Conservation (phyloP, 176 grass and related monocot species). For the Areca catechu region DNA sequence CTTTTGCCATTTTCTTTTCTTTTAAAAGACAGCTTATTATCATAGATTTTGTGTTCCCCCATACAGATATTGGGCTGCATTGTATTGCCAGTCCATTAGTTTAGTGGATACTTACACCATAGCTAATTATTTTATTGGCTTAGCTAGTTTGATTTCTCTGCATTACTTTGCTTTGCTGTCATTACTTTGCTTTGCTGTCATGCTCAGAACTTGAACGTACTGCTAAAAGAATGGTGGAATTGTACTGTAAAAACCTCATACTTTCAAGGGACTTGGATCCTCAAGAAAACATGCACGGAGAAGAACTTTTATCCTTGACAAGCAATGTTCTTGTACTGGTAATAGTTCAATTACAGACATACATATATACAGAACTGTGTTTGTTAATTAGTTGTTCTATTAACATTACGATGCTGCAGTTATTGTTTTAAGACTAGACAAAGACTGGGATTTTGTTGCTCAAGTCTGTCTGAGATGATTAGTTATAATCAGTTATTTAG, state of each 20-base stretch:
- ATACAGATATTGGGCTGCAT: no score
- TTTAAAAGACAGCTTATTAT: no score
- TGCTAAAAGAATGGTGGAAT: constrained; percentile 59
- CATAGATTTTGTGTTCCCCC: no score
- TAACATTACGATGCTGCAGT: no score
- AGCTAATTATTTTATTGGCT: no score
- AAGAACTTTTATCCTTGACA: constrained; percentile 85
- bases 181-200: constrained; percentile 18
- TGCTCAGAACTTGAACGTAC: constrained; percentile 57
- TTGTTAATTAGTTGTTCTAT: no score
- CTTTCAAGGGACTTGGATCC: constrained; percentile 90
- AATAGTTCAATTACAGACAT: background rate
- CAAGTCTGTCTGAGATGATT: no score
- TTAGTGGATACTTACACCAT: background rate
- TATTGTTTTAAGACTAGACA: no score
- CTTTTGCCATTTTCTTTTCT: no score
- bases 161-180: constrained; percentile 11
- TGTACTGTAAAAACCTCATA: constrained; percentile 66
- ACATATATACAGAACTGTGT: no score
- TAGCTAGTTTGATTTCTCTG: constrained; percentile 16
- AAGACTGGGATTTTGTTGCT: no score
- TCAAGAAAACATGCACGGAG: constrained; percentile 90
- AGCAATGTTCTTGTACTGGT: constrained; percentile 80
- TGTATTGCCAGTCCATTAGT: background rate
- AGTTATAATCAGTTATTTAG: no score